phyloP scores from a whole-genome alignment of 176 grass and related monocot genomes.

The Saccharum spontaneum region DNA sequence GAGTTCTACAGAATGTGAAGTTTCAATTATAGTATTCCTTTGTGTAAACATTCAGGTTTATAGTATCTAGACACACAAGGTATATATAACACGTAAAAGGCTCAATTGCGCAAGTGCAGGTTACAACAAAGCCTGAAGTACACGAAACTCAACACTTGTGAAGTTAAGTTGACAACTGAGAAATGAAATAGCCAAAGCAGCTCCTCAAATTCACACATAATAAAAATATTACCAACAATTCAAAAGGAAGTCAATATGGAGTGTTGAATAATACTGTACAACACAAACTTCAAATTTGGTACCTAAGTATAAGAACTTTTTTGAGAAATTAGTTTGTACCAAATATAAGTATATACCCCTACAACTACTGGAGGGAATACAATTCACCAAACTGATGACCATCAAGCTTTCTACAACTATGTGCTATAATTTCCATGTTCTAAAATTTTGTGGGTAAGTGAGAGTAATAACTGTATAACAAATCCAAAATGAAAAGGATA shows the following conservation, averaged over 20 bases:
- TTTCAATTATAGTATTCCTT: neutral
- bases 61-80: neutral
- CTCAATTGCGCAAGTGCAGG: neutral
- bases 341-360: neutral
- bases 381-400: neutral
- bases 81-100: neutral
- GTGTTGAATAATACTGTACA: no score
- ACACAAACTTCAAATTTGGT: neutral
- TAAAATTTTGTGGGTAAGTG: neutral
- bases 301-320: neutral
- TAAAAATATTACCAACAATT: neutral
- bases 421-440: neutral
- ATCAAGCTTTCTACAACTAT: neutral
- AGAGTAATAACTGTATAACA: neutral
- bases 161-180: neutral
- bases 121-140: neutral
- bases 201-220: neutral
- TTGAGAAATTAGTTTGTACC: neutral
- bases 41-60: neutral
- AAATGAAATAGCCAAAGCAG: neutral
- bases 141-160: neutral
- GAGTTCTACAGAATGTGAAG: neutral
- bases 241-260: no score
- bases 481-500: neutral
- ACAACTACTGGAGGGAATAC: neutral